Evolutionary conservation across 805 yeast species (phyloP).

Genomic region (Saturnispora serradocipensis): DNA sequence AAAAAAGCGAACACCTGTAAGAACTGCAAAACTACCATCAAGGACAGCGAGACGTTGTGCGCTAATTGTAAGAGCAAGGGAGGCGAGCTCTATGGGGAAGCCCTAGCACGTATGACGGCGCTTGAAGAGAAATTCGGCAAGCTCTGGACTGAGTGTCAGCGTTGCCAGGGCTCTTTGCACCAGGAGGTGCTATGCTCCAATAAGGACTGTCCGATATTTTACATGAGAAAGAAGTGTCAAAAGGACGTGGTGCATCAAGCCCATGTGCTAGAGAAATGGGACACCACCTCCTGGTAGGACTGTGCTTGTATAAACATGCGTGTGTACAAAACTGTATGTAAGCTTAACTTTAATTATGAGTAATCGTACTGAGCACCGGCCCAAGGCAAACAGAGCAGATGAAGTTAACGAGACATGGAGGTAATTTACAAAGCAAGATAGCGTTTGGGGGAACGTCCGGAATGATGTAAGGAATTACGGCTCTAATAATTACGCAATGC

Average conservation of each 20-base stretch:
- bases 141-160: slow-evolving; percentile 96
- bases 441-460: not conserved
- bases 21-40: slow-evolving; percentile 77
- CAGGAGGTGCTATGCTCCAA: slow-evolving; percentile 93
- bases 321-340: not conserved
- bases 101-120: slow-evolving; percentile 68
- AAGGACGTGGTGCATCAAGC: slow-evolving; percentile 56
- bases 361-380: slow-evolving; percentile 1
- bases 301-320: too few relatives aligned
- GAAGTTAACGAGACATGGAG: not conserved
- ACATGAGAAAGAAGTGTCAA: slow-evolving; percentile 86
- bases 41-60: slow-evolving; percentile 48
- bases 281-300: slow-evolving; percentile 42
- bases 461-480: not conserved
- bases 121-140: slow-evolving; percentile 77
- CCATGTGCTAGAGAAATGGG: slow-evolving; percentile 57
- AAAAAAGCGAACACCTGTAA: slow-evolving; percentile 83
- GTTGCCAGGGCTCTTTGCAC: slow-evolving; percentile 93
- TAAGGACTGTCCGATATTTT: slow-evolving; percentile 94
- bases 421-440: not conserved
- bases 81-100: slow-evolving; percentile 72
- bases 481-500: not conserved
- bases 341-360: not conserved
- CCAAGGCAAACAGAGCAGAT: not conserved
- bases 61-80: slow-evolving; percentile 64